Evolutionary conservation across 75 land plant genomes (phyloP), one percentile per base, ranked within the genome.

Genomic region (Sequoia sempervirens): DNA sequence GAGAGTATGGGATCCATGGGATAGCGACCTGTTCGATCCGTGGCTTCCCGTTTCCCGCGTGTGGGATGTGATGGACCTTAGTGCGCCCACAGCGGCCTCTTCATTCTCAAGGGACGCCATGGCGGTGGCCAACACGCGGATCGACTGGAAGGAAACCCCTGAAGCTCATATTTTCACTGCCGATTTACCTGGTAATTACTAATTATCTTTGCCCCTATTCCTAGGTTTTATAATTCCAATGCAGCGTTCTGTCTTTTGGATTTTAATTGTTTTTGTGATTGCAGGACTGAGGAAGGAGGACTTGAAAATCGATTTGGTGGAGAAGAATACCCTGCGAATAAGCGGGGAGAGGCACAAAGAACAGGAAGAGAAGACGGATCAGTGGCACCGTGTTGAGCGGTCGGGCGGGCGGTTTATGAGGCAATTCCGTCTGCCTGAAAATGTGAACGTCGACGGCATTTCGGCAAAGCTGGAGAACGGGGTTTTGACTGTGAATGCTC

Each of bases 141-240:
- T 47, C 11, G 52, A 47, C 11, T 47, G 53, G 53, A 50, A 50
- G 53, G 53, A 50, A 80, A 92, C 93, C 14, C 90, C 85, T 56
- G 82, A 82, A 26, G 87, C 90, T 18, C 93, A 92, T 47, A 79
- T 90, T 76, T 85, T 92, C 86, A 83, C 47, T 2, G 92, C 85
- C 64, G 93, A 92, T 52, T 80, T 90, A 46, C 93, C 91, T 70
- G 90, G 93, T 86, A 41, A 52, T 18, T 30, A 14, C 0, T 14
- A 0, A 36, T 75, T 18, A n/a, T 38, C 7, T 50, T 50, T 50
- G 14, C 53, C 7, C 20, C 7, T 38, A 17, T 14, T 18, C 38
- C 1, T 4, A 64, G 9, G n/a, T 6, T 20, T 64, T 64, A 23
- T 64, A 0, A 13, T 50, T 64, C 5, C 26, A 1, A 23, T 20